Evolutionary conservation across 2,329 filamentous ascomycete species (phyloP), one percentile per base, ranked within the genome.

Genomic region (Trichophyton verrucosum): DNA sequence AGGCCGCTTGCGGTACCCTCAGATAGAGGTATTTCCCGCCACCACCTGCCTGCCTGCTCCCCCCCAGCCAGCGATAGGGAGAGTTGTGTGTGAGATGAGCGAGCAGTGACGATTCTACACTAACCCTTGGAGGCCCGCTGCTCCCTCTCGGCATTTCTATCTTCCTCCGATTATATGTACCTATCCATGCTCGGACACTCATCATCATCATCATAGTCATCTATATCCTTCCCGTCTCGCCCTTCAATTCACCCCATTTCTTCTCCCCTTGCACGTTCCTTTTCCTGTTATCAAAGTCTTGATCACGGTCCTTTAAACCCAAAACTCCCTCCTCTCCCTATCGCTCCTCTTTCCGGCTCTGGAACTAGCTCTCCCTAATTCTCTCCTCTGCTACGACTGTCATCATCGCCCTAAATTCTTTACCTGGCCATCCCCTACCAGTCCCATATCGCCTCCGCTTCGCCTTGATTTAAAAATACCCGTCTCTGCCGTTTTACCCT

Each of bases 1-100:
- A 57, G 40, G 55, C 55, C 33, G 55, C 55, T 57, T 57, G 55
- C 55, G 55, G 55, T 57, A 57, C 55, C 55, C 55, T 57, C 55
- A 57, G 30, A 57, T 42, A 57, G 30, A 57, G 55, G 49, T 42
- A 42, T 57, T 57, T 57, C 38, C 55, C 55, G 55, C 55, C 55
- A 57, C 55, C 55, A 57, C 55, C 55, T 57, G 49, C 49, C 49
- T 47, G 44, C 44, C 44, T 17, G 33, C 33, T 13, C 11, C 33
- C 33, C 33, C 33, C 33, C 33, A 38, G 33, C 49, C 49, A 53
- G 49, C 49, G n/a, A 30, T 47, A 47, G 17, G 22, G n/a, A 53
- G 22, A 53, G 33, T 38, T 9, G 33, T 38, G 33, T 38, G 33
- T 3, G 33, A 38, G 33, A 38, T 38, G 33, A 13, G 33, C 33